Percentiles rank a stretch among this genome's conserved stretches.
Evolutionary conservation across 441 rosid genomes (phyloP).

Genomic region (Theobroma grandiflorum): DNA sequence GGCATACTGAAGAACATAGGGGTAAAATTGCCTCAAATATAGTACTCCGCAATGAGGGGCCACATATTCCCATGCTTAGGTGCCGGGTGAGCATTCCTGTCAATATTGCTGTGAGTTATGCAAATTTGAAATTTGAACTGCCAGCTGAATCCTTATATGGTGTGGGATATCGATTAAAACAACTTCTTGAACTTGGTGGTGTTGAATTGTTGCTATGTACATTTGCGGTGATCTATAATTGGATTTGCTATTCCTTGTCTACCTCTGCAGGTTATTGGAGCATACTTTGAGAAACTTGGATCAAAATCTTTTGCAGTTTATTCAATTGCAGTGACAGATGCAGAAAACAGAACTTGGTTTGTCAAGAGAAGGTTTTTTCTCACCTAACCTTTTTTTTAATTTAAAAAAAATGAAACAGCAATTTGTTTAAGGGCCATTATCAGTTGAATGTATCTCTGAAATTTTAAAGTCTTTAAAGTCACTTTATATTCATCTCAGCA

Average conservation of each 20-base stretch:
- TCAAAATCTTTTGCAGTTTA: slow-evolving; percentile 98
- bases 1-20: slow-evolving; percentile 44
- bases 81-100: slow-evolving; percentile 71
- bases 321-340: slow-evolving; percentile 93
- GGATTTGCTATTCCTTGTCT: slow-evolving; percentile 21
- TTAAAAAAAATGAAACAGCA: not conserved
- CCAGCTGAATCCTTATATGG: slow-evolving; percentile 16
- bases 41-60: slow-evolving; percentile 54
- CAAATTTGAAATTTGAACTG: slow-evolving; percentile 19
- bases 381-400: slow-evolving; percentile 28
- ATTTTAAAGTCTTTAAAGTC: not conserved
- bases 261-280: slow-evolving; percentile 83
- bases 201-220: not conserved
- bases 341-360: slow-evolving; percentile 84
- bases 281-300: slow-evolving; percentile 90
- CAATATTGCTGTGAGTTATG: not conserved
- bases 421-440: not conserved
- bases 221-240: slow-evolving; percentile 18
- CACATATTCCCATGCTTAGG: slow-evolving; percentile 63
- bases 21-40: slow-evolving; percentile 45
- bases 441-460: not conserved
- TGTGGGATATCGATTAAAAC: slow-evolving; percentile 24
- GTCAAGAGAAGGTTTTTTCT: slow-evolving; percentile 91
- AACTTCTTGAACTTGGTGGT: slow-evolving; percentile 28
- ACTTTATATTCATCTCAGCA: not conserved